Evolutionary conservation across 352 stramenopile genomes (phyloP), one percentile per base, ranked within the genome.

Genomic region (Pythium sukuiense): DNA sequence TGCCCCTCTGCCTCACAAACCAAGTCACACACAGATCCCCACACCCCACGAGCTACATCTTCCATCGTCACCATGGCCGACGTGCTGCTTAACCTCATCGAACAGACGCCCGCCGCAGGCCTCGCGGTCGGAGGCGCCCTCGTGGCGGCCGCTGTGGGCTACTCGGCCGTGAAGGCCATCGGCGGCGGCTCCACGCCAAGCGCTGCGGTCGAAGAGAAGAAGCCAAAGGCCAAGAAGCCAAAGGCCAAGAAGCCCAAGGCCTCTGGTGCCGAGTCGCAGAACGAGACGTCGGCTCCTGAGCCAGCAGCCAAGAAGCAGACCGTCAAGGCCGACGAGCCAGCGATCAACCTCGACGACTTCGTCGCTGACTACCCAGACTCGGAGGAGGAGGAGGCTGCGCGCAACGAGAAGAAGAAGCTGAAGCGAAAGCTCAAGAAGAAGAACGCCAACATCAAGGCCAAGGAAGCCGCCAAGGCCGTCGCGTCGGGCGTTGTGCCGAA

Each of bases 401-500:
- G 85, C 54, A 76, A 80, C 2, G 85, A 94, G 63, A 92, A 90
- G 73, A 87, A 87, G 66, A 87, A 87, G 70, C 74, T 85, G 8
- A 90, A 90, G 81, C 77, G 84, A 59, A 92, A 92, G 76, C 79
- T 83, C 56, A 92, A 92, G 77, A 91, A 90, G 70, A 85, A 87
- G 68, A 93, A 88, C 71, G 77, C 73, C 49, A 91, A 92, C 75
- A 60, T 70, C 43, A 74, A 73, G 61, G 59, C 59, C 24, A 72
- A 72, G 66, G 66, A 61, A 4, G 56, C 55, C 3, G 59, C 66
- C 9, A 61, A 61, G 20, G 55, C 54, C 20, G 30, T 9, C 1
- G 33, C 66, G 2, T 32, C 24, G 8, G 70, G 55, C n/a, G 29
- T 52, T 18, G 55, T 67, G 16, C 60, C 69, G n/a, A 77, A 53